phyloP scores from a whole-genome alignment of 1,284 basidiomycete genomes.

The Farysia itapuensis region DNA sequence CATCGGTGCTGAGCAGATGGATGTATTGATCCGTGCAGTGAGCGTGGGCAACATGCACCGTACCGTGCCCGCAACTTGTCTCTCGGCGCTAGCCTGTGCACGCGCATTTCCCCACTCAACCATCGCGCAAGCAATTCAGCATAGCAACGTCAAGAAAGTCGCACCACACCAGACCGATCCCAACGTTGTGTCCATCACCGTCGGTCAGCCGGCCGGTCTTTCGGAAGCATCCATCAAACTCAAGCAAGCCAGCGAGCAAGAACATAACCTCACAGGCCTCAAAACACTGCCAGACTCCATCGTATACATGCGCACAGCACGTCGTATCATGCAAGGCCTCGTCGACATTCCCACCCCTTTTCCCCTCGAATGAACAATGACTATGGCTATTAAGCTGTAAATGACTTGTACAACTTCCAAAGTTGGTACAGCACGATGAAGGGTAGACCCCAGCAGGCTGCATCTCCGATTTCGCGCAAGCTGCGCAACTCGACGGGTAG shows the following conservation, averaged over 20 bases:
- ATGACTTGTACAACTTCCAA: constrained; percentile 7
- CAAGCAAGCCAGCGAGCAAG: background rate
- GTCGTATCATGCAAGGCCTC: constrained; percentile 45
- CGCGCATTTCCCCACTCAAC: constrained; percentile 31
- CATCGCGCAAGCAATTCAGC: constrained; percentile 14
- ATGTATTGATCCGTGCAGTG: constrained; percentile 48
- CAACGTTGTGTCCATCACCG: constrained; percentile 30
- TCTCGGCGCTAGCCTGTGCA: constrained; percentile 44
- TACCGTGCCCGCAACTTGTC: constrained; percentile 51
- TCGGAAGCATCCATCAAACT: constrained; percentile 40
- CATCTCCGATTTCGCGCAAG: constrained; percentile 36
- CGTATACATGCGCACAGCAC: constrained; percentile 46
- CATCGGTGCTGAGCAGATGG: constrained; percentile 20
- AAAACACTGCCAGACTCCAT: constrained; percentile 20
- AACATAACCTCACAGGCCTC: background rate
- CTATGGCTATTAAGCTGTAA: constrained; percentile 8
- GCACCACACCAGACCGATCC: background rate
- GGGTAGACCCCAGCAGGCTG: constrained; percentile 30
- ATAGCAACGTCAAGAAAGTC: background rate
- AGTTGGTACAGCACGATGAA: constrained; percentile 7
- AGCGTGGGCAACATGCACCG: constrained; percentile 53
- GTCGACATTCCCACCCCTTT: constrained; percentile 20
- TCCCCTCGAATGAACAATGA: too few relatives aligned
- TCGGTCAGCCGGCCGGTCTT: constrained; percentile 55
- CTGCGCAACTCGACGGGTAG: constrained; percentile 33